These are phyloP conservation scores for Verticillium klebahnii DNA, from an alignment of 2,329 filamentous ascomycete species.

Conservation along the genomic window DNA sequence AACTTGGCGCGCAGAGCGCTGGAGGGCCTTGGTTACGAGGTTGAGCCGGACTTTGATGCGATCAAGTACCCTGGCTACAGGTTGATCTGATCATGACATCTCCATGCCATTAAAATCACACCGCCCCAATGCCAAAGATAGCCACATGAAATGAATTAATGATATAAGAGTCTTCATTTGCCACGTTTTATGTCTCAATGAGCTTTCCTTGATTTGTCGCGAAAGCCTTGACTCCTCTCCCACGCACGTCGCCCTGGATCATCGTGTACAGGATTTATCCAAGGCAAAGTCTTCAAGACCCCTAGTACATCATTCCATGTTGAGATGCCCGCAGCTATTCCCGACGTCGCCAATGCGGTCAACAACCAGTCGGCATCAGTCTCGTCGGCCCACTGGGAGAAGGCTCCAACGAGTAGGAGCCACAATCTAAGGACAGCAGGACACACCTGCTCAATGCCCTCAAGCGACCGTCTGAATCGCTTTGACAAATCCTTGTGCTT, in stretches of 20 bases:
- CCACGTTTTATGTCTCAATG: not conserved
- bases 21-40: not conserved
- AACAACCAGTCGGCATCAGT: not conserved
- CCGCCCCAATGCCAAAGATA: too few species aligned
- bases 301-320: not conserved
- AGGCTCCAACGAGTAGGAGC: not conserved
- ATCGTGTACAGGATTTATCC: not conserved
- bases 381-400: not conserved
- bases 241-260: not conserved
- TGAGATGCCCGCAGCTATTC: not conserved
- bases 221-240: not conserved
- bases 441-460: not conserved
- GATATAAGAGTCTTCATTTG: not conserved
- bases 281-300: not conserved
- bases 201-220: too few species aligned
- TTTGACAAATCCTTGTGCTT: not conserved
- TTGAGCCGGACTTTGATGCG: not conserved
- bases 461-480: not conserved
- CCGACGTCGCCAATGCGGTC: not conserved
- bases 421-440: not conserved
- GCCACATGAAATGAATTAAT: not conserved
- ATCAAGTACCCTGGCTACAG: not conserved
- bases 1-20: not conserved
- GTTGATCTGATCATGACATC: not conserved
- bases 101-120: too few species aligned